Conservation (phyloP, 352 stramenopile species). For the Globisporangium apiculatum region DNA sequence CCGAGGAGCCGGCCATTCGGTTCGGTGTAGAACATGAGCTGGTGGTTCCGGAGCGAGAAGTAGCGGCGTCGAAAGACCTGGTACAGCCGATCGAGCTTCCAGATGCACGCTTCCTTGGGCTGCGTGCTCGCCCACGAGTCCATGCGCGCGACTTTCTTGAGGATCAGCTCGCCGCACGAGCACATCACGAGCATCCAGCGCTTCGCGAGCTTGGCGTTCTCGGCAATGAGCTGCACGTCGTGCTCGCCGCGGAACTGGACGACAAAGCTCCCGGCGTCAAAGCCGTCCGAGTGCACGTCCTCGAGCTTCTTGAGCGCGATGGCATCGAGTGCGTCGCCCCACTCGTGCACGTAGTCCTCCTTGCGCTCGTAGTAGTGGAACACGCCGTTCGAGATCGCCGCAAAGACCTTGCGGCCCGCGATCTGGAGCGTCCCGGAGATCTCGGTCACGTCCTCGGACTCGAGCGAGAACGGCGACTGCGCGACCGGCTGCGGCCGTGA, state of each 20-base stretch:
- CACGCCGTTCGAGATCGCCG: constrained; percentile 73
- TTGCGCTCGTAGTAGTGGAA: constrained; percentile 85
- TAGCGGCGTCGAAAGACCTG: constrained; percentile 79
- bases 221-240: constrained; percentile 63
- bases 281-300: constrained; percentile 69
- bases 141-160: constrained; percentile 57
- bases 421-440: constrained; percentile 38
- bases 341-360: constrained; percentile 76
- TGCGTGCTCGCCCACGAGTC: constrained; percentile 72
- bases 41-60: constrained; percentile 79
- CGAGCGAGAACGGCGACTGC: constrained; percentile 16
- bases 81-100: constrained; percentile 83
- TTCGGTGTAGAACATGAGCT: constrained; percentile 75
- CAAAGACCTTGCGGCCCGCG: constrained; percentile 51
- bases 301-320: constrained; percentile 75
- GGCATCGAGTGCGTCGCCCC: constrained; percentile 76
- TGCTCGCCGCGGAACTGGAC: constrained; percentile 68
- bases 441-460: constrained; percentile 13
- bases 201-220: constrained; percentile 63
- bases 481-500: constrained; percentile 8
- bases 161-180: constrained; percentile 68
- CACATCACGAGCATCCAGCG: constrained; percentile 88
- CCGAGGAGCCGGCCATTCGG: constrained; percentile 56
- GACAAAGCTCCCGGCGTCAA: constrained; percentile 67
- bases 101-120: constrained; percentile 83